Evolutionary conservation across 768 basidiomycete species (phyloP), one percentile per base, ranked within the genome.

Genomic region (Tulasnella sp.): DNA sequence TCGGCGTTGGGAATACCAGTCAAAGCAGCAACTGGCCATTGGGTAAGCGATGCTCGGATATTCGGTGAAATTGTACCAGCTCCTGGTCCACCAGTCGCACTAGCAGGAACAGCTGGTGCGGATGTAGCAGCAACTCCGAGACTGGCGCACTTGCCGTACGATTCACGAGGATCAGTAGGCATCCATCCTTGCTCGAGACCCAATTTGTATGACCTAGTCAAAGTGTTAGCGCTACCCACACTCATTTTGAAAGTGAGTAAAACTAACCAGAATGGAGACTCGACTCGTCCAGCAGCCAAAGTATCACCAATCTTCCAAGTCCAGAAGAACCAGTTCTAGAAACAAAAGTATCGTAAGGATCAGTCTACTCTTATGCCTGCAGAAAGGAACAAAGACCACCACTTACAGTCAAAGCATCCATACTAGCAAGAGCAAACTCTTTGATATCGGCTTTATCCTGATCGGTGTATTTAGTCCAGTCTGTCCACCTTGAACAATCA

Each of bases 231-330:
- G n/a, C n/a, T n/a, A n/a, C n/a, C n/a, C n/a, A n/a, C n/a, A n/a
- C 34, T 12, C 34, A 12, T 19, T 35, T 12, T 35, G 12, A 19
- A 75, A 7, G 77, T 72, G 61, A 81, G 75, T 59, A 76, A 65
- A 66, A 83, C 84, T 16, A 77, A 78, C 83, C 83, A 85, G 56
- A 78, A 66, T 0, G 80, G 78, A 6, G 73, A 61, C 54, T 72
- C 57, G 31, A 63, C 53, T 15, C 19, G 69, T 41, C 72, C 72
- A 24, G 71, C 66, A 8, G 67, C 61, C 31, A 72, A 68, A 2
- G 77, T 77, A 57, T 73, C 74, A 47, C 79, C 81, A 45, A 84
- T 75, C 72, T 81, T 83, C 83, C 82, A 83, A 6, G 79, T 83
- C 83, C 82, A 85, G 70, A 74, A 84, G 66, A 79, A 83, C 69